These are phyloP conservation scores for Baeospora myosura DNA, from an alignment of 1,284 basidiomycete species.

Conservation along the genomic window DNA sequence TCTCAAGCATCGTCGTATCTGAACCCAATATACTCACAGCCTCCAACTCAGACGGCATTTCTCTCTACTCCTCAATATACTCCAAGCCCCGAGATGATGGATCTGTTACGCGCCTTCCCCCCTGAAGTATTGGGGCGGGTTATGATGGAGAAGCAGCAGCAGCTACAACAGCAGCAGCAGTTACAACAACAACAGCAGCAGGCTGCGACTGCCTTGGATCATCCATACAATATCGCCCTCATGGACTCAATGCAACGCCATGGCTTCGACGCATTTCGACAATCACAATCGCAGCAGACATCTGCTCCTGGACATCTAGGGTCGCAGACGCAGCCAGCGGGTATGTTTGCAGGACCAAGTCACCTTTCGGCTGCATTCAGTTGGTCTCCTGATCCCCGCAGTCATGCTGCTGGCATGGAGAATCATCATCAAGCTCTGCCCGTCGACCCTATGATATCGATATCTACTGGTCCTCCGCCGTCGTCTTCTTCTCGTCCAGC, in stretches of 20 bases:
- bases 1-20: not conserved
- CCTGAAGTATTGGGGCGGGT: not conserved
- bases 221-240: not conserved
- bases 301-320: not conserved
- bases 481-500: not conserved
- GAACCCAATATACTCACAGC: not conserved
- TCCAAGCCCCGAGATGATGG: not conserved
- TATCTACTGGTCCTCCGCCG: not conserved
- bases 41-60: not conserved
- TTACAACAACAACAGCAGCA: not conserved
- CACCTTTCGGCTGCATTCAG: not conserved
- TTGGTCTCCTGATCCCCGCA: not conserved
- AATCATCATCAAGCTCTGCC: constrained; percentile 1
- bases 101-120: not conserved
- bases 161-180: not conserved
- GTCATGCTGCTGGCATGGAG: not conserved
- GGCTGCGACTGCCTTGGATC: not conserved
- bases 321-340: too few relatives aligned
- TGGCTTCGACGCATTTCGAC: constrained; percentile 5
- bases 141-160: not conserved
- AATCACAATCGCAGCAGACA: constrained; percentile 1
- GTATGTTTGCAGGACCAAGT: too few relatives aligned
- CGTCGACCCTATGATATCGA: not conserved
- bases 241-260: not conserved
- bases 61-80: not conserved